Evolutionary conservation across 768 basidiomycete genomes (phyloP).

Genomic region (Boletus tylopilopsis): DNA sequence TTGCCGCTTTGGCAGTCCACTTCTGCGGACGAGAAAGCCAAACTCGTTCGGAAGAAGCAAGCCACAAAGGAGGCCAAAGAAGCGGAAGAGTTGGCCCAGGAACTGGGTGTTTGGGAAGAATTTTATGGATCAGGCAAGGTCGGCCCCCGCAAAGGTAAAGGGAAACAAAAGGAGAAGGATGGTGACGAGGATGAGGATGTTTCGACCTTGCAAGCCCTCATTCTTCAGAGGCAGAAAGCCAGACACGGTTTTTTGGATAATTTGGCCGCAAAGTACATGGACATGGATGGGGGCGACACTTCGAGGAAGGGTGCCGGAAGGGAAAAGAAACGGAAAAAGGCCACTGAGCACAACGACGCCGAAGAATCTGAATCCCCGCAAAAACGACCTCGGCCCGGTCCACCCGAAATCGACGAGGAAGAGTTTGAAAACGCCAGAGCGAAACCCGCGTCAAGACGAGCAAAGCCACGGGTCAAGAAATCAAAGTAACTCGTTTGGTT

Average conservation of each 20-base stretch:
- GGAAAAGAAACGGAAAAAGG: slow-evolving; percentile 51
- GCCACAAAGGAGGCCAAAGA: slow-evolving; percentile 78
- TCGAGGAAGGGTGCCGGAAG: slow-evolving; percentile 41
- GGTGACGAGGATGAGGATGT: slow-evolving; percentile 51
- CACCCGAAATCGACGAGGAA: slow-evolving; percentile 62
- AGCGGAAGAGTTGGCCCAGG: slow-evolving; percentile 80
- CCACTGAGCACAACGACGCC: slow-evolving; percentile 26
- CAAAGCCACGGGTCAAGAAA: slow-evolving; percentile 35
- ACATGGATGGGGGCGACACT: slow-evolving; percentile 31
- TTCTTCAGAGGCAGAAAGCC: slow-evolving; percentile 70
- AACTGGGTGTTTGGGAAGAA: slow-evolving; percentile 92
- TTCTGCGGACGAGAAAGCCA: slow-evolving; percentile 77
- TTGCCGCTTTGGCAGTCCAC: slow-evolving; percentile 64
- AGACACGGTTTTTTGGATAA: slow-evolving; percentile 70
- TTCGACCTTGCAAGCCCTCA: slow-evolving; percentile 75
- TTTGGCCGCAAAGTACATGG: slow-evolving; percentile 71
- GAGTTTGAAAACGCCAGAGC: slow-evolving; percentile 61
- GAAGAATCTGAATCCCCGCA: slow-evolving; percentile 41
- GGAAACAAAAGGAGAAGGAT: slow-evolving; percentile 42
- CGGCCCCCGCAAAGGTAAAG: slow-evolving; percentile 53
- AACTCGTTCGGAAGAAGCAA: slow-evolving; percentile 67
- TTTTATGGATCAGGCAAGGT: slow-evolving; percentile 79
- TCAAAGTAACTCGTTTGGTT: slow-evolving; percentile 24
- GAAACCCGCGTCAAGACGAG: slow-evolving; percentile 50
- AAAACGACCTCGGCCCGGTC: slow-evolving; percentile 45